Base-by-base conservation (phyloP, 441 rosid genomes). In the Euphorbia celastroides region DNA sequence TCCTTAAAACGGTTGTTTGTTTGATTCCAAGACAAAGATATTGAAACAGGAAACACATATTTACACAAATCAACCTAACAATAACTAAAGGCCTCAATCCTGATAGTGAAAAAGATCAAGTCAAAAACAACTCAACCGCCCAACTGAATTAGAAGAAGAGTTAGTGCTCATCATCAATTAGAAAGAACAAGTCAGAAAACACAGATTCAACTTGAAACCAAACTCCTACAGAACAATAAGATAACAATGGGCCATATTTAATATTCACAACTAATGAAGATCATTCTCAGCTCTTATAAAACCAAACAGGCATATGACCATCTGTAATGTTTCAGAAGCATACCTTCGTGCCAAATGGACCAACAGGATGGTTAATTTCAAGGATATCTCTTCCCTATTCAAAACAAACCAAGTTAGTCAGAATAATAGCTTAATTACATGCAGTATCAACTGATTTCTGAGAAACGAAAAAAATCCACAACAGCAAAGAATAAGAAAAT, bases 321-420 rank as follows among this genome's bases (percentile, higher is more conserved):
- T 5, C 31, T 57, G 13, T 25, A 2, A 7, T 38, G 13, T 46
- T 23, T 1, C n/a, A 0, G 51, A 57, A 28, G 51, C 51, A 11
- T 42, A 42, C 48, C 9, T 17, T 44, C 27, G 88, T 88, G 67
- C 98, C 97, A 57, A 90, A 92, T 63, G 97, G 96, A 74, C 98
- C 90, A 9, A 61, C 77, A 0, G 97, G 96, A 69, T 74, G 62
- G 78, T 92, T 66, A 25, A 82, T 81, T 25, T 90, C 96, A 70
- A 87, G 89, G 46, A 90, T 54, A 36, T 78, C 74, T 81, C 59
- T 87, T 60, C 99, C 97, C 95, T 91, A 61, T 52, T 51, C 55
- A 78, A 54, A 46, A 44, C 0, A 60, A 55, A 27, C 16, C 32
- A 61, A 32, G 11, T 16, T 27, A 63, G 69, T 74, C 57, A 75